These are phyloP conservation scores for Pulveroboletus sp. DNA, from an alignment of 768 basidiomycete species.

Conservation along the genomic window DNA sequence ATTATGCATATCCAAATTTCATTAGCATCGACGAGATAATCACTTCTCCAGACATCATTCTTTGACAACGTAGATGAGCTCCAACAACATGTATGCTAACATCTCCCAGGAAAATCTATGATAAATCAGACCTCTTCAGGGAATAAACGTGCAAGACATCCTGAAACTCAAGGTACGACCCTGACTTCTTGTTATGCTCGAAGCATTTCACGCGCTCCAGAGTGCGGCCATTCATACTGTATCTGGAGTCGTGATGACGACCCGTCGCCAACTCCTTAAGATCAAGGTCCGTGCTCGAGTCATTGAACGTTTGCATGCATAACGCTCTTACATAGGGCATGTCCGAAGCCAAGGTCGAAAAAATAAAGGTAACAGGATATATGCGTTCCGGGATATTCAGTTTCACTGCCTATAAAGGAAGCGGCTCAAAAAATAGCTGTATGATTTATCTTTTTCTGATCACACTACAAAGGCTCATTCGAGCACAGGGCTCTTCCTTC, in stretches of 20 bases:
- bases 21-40: not conserved
- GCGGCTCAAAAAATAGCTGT: slow-evolving; percentile 87
- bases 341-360: slow-evolving; percentile 97
- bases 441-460: not conserved
- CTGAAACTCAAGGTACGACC: slow-evolving; percentile 83
- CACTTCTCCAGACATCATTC: slow-evolving; percentile 45
- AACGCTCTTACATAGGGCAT: slow-evolving; percentile 59
- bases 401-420: slow-evolving; percentile 52
- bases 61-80: slow-evolving; percentile 85
- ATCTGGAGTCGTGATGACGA: slow-evolving; percentile 89
- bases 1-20: not conserved
- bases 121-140: slow-evolving; percentile 43
- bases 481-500: slow-evolving; percentile 79
- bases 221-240: slow-evolving; percentile 80
- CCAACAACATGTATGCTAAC: slow-evolving; percentile 64
- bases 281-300: slow-evolving; percentile 67
- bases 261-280: slow-evolving; percentile 84
- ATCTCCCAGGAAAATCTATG: slow-evolving; percentile 7
- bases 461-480: not conserved
- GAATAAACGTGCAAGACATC: slow-evolving; percentile 95
- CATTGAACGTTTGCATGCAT: not conserved
- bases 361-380: slow-evolving; percentile 68
- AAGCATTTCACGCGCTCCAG: slow-evolving; percentile 33
- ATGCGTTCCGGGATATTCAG: slow-evolving; percentile 3
- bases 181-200: slow-evolving; percentile 1